These are phyloP conservation scores for Forsythia suspensa DNA, from an alignment of 257 asterid species.

Conservation along the genomic window DNA sequence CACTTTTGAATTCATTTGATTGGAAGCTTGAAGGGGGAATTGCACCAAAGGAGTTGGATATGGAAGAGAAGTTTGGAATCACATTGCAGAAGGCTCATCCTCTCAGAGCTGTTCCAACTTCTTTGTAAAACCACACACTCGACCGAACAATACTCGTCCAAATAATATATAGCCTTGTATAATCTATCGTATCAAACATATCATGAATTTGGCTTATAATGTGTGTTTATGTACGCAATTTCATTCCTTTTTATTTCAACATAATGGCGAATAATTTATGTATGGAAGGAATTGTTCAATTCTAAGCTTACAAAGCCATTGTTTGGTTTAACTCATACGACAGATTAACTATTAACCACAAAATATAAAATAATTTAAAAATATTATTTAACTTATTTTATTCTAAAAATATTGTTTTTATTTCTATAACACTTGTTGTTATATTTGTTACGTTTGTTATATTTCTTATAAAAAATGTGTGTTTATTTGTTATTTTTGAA, in stretches of 20 bases:
- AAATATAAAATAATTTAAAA: no score
- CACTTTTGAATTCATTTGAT: slow-evolving; percentile 57
- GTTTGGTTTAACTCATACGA: no score
- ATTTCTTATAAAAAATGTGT: no score
- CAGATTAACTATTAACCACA: no score
- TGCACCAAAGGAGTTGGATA: slow-evolving; percentile 40
- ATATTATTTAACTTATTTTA: no score
- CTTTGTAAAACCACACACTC: slow-evolving; percentile 18
- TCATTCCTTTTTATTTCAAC: background rate
- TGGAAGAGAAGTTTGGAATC: slow-evolving; percentile 72
- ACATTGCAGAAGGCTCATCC: slow-evolving; percentile 58
- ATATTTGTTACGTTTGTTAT: no score
- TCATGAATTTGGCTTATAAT: no score
- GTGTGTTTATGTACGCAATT: background rate
- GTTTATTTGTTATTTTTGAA: no score
- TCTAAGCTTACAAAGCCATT: background rate
- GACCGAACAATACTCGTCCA: background rate
- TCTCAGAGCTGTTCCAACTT: slow-evolving; percentile 47
- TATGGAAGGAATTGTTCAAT: no score
- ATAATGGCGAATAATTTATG: background rate
- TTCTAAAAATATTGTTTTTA: no score
- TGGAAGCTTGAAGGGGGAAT: slow-evolving; percentile 54
- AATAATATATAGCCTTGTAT: background rate
- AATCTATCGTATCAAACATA: background rate
- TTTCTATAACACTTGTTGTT: no score